Conservation (phyloP, 2,329 filamentous ascomycete species). For the Colletotrichum lentis region DNA sequence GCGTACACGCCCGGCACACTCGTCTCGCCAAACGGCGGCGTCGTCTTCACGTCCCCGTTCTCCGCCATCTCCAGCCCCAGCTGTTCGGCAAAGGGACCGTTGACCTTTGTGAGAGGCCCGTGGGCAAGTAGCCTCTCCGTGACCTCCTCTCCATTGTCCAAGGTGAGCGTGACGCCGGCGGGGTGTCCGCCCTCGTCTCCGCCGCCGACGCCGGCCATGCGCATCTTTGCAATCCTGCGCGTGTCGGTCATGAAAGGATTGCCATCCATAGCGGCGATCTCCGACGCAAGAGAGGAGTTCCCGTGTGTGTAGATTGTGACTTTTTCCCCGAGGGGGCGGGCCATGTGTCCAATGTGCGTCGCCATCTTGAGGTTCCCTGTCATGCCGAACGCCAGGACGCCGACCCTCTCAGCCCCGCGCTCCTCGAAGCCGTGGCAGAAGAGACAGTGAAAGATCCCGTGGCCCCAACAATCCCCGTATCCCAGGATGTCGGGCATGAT, state of each 20-base stretch:
- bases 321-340: slow-evolving; percentile 51
- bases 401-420: slow-evolving; percentile 54
- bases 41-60: slow-evolving; percentile 54
- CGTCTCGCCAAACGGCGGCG: slow-evolving; percentile 58
- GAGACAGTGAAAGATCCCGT: slow-evolving; percentile 65
- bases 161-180: slow-evolving; percentile 48
- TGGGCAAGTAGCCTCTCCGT: slow-evolving; percentile 53
- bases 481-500: slow-evolving; percentile 60
- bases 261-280: slow-evolving; percentile 44
- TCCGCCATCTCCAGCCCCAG: slow-evolving; percentile 54
- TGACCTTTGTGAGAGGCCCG: slow-evolving; percentile 49
- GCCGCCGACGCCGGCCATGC: slow-evolving; percentile 39
- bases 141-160: slow-evolving; percentile 50
- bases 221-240: slow-evolving; percentile 45
- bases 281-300: slow-evolving; percentile 45
- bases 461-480: slow-evolving; percentile 64
- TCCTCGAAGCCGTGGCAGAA: slow-evolving; percentile 70
- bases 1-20: slow-evolving; percentile 62
- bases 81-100: slow-evolving; percentile 53
- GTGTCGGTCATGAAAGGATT: slow-evolving; percentile 51
- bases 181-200: slow-evolving; percentile 10
- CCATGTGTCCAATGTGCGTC: slow-evolving; percentile 54
- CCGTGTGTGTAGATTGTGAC: slow-evolving; percentile 64
- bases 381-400: slow-evolving; percentile 55
- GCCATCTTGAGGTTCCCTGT: slow-evolving; percentile 46